Evolutionary conservation across 2,329 filamentous ascomycete genomes (phyloP).

Genomic region (Exserohilum turcica): DNA sequence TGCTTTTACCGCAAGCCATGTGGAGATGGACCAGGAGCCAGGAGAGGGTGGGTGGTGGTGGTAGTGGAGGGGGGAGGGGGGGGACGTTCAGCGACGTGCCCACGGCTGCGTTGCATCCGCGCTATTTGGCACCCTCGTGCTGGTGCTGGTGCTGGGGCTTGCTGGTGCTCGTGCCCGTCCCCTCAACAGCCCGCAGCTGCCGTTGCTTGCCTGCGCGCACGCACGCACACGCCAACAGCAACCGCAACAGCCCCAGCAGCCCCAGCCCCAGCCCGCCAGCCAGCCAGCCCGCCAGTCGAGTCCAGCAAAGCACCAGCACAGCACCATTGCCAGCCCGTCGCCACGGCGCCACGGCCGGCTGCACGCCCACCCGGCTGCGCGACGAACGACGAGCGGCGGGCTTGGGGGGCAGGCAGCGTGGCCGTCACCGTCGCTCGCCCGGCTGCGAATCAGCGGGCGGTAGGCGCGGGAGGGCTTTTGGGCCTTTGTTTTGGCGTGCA

Average conservation of each 20-base stretch:
- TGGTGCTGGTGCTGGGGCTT: no score
- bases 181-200: slow-evolving; percentile 12
- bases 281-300: slow-evolving; percentile 7
- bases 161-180: no score
- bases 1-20: slow-evolving; percentile 30
- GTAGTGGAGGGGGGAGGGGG: slow-evolving; percentile 28
- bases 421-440: slow-evolving; percentile 15
- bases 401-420: no score
- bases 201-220: neutral
- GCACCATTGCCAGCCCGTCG: no score
- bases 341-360: no score
- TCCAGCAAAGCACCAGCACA: no score
- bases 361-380: no score
- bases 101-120: slow-evolving; percentile 23
- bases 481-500: slow-evolving; percentile 35
- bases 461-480: slow-evolving; percentile 34
- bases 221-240: no score
- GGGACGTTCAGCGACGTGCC: slow-evolving; percentile 13
- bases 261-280: neutral
- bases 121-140: slow-evolving; percentile 12
- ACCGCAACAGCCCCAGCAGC: no score
- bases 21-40: no score
- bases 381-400: no score
- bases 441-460: slow-evolving; percentile 34
- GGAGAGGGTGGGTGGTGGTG: no score